phyloP scores from a whole-genome alignment of 2,329 filamentous ascomycete genomes.

The Cercospora nicotianae region DNA sequence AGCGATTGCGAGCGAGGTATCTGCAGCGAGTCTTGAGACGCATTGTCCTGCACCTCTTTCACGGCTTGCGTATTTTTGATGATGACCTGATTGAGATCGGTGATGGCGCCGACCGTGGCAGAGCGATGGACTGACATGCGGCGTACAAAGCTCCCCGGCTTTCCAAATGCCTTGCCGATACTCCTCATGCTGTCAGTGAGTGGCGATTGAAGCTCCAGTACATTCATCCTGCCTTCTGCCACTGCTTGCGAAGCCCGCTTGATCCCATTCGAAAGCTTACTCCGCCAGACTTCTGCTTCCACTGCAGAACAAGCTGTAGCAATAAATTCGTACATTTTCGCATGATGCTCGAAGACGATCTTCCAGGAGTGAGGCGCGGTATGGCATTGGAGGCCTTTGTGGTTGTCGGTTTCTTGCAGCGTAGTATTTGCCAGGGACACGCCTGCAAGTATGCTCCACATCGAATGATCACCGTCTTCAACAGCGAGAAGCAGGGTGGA shows the following conservation, averaged over 20 bases:
- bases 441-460: constrained; percentile 73
- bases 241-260: constrained; percentile 53
- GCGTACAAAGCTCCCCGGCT: constrained; percentile 64
- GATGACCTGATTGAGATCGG: constrained; percentile 71
- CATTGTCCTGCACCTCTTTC: constrained; percentile 54
- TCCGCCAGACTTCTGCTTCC: constrained; percentile 80
- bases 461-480: constrained; percentile 61
- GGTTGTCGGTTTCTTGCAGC: constrained; percentile 73
- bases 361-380: constrained; percentile 91
- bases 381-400: constrained; percentile 79
- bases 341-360: constrained; percentile 74
- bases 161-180: constrained; percentile 72
- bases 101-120: constrained; percentile 69
- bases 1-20: constrained; percentile 80
- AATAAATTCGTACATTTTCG: constrained; percentile 78
- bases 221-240: constrained; percentile 50
- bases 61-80: constrained; percentile 79
- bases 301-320: constrained; percentile 79
- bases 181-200: constrained; percentile 70
- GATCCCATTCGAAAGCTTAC: constrained; percentile 59
- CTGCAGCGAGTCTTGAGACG: constrained; percentile 48
- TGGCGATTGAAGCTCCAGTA: constrained; percentile 59
- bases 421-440: constrained; percentile 66
- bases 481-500: constrained; percentile 75
- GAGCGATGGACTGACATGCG: constrained; percentile 77